These are phyloP conservation scores for Botrytis paeoniae DNA, from an alignment of 2,329 filamentous ascomycete genomes.

Conservation along the genomic window DNA sequence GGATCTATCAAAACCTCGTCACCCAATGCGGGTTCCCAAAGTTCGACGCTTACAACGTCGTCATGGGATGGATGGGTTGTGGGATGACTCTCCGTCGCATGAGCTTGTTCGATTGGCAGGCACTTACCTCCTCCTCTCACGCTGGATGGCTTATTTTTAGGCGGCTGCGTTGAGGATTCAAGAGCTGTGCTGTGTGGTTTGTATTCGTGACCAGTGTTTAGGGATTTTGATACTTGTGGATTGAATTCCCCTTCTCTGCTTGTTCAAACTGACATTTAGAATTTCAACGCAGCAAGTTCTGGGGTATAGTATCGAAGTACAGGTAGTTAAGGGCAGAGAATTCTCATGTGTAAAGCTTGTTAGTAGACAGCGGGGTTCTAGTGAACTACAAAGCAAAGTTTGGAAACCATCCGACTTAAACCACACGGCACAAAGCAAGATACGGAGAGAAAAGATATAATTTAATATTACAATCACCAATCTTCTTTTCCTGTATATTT, in stretches of 20 bases:
- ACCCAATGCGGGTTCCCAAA: fast-evolving
- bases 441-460: background rate
- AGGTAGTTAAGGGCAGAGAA: no score
- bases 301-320: no score
- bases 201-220: no score
- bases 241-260: background rate
- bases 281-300: background rate
- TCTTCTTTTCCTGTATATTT: background rate
- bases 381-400: background rate
- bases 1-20: background rate
- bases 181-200: background rate
- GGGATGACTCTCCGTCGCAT: background rate
- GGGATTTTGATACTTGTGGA: background rate
- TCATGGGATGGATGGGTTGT: background rate
- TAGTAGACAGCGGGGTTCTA: no score
- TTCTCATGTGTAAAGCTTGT: no score
- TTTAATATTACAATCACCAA: background rate
- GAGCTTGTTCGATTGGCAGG: background rate
- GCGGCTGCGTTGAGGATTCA: background rate
- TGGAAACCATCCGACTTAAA: background rate
- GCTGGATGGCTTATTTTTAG: background rate
- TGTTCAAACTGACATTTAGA: background rate
- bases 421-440: background rate
- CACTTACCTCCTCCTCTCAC: background rate
- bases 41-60: background rate